Evolutionary conservation across 2,329 filamentous ascomycete genomes (phyloP), one percentile per base, ranked within the genome.

Genomic region (Diaporthe sp.): DNA sequence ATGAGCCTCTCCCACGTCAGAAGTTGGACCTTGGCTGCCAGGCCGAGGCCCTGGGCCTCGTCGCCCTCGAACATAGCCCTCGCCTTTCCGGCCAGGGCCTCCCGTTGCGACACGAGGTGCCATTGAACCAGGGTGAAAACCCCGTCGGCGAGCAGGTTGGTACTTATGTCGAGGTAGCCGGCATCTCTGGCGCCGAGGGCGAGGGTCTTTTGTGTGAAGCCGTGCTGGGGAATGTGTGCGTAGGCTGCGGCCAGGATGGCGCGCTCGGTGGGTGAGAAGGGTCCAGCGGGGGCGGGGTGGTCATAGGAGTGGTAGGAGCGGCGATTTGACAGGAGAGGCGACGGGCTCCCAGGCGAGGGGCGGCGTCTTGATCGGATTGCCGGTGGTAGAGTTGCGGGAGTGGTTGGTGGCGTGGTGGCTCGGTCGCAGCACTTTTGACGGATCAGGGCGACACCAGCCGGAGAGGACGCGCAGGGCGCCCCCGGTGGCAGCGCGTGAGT

Each of bases 81-180:
- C 71, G 81, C 84, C 73, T 80, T 85, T 53, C 79, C 79, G 12
- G 86, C 86, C n/a, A 97, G 85, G 7, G 86, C 89, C 75, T 90
- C 84, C 57, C 95, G 89, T 82, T 94, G 91, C 15, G 87, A 91
- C 60, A 92, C 88, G 19, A 97, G 89, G 82, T 97, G 93, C 83
- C 93, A 97, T 51, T 90, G 90, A 79, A 98, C 92, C 39, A 99
- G 88, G 79, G 94, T 93, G 85, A 98, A 98, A 31, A 92, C 90
- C 10, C 94, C 95, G 57, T 93, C 89, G 1, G 95, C 92, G 74
- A 99, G 92, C 28, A 98, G 87, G 81, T 95, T 96, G 13, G 94
- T 92, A 76, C 94, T 96, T 75, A 96, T 95, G 82, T 97, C 94
- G 71, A 95, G 92, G 83, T 96, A 98, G 60, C 96, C 95, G 25